Base-by-base conservation (phyloP, 306 rosid species). In the Trifolium repens region DNA sequence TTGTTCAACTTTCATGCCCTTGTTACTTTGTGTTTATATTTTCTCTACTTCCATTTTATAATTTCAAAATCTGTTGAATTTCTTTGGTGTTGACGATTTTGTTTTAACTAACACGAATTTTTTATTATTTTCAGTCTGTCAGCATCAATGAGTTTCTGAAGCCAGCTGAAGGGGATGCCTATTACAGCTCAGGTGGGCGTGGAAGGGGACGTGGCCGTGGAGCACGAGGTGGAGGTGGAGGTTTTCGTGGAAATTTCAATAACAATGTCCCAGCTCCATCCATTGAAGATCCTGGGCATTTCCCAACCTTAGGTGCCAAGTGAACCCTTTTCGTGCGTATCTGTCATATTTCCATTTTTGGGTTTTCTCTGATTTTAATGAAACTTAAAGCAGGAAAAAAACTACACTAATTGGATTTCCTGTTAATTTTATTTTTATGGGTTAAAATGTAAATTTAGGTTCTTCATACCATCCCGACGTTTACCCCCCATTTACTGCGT, bases 131-230 rank as follows among this genome's bases (percentile, higher is more conserved):
- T 9, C 70, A 96, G 98, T 74, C 93, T 77, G 93, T 92, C 24
- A 90, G 91, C 85, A 96, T 90, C 67, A 96, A 86, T 1, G 96
- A 92, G 88, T 92, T 96, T 68, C 91, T 96, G 87, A 96, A 96
- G 93, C 96, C 93, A 9, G 83, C 92, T 75, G 97, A 89, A 49
- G 99, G 99, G 4, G 96, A 90, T 84, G 78, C 76, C 78, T 73
- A 58, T 86, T 81, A 85, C 14, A 26, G 14, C 27, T 72, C 87
- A 1, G 90, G 97, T 5, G 97, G 98, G 4, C 97, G 96, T 2
- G 91, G 96, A 0, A 79, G 97, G 50, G 96, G 98, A 8, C 93
- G 93, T 34, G 93, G 91, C 14, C 96, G 98, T 79, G 97, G 91
- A 5, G 5, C 94, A 7, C 77, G 93, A 19, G 97, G 90, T 12